Base-by-base conservation (phyloP, 1,284 basidiomycete genomes). In the Hymenochaete sp. region DNA sequence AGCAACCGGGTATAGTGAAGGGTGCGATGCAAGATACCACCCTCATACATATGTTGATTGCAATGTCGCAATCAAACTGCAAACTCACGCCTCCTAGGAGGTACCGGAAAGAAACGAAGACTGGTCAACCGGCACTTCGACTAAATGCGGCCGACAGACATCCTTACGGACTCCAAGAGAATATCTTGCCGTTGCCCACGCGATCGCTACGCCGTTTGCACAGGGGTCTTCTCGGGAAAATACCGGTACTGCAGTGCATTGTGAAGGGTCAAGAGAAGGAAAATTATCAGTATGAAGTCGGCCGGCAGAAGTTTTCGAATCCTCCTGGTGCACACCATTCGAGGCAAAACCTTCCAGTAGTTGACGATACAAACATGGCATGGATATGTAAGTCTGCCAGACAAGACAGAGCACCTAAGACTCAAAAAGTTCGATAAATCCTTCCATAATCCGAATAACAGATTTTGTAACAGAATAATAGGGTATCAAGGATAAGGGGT, bases 191-290 rank as follows among this genome's bases (percentile, higher is more conserved):
- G n/a, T 66, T 71, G 50, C 67, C 70, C 16, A 64, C 63, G 38
- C 67, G 81, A 49, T 86, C 80, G 70, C 56, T 87, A 49, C 75
- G 80, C 41, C 68, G 83, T 40, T 71, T 80, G 44, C 87, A 80
- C 52, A 74, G 71, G 47, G 64, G 68, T 29, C 66, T 88, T 14
- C 64, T 88, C 3, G 66, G 66, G 11, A 68, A 67, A 18, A 51
- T 79, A 16, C 84, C 85, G 0, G 59, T 77, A 26, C 61, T 85
- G 10, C 63, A 62, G n/a, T 70, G 42, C 18, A 36, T 14, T 11
- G 22, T 38, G 33, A 25, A 47, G 41, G 4, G 29, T 44, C 27
- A 38, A 38, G 22, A 18, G 33, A 18, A 27, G 3, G 11, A 41
- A 43, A 43, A 33, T 22, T 55, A 50, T 18, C 38, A 44, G 28